Conservation (phyloP, 257 asterid species). For the Nicotiana undulata region DNA sequence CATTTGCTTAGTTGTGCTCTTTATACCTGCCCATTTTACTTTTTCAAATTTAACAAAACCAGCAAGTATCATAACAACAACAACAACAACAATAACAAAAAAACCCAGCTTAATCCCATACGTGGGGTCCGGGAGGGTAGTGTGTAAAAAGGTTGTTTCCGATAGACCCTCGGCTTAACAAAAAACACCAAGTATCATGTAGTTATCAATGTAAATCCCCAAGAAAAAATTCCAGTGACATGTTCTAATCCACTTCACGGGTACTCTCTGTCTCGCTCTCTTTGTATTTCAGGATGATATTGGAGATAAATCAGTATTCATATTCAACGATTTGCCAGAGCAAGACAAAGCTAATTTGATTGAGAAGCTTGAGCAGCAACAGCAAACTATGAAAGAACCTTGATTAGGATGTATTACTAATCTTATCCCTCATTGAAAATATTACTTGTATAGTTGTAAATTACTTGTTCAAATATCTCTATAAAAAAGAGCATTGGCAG, state of each 20-base stretch:
- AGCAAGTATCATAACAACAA: background rate
- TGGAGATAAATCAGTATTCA: conserved; percentile 88
- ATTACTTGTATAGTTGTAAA: background rate
- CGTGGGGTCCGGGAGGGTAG: no score
- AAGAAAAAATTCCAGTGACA: background rate
- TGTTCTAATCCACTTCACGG: background rate
- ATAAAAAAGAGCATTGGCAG: background rate
- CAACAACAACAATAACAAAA: no score
- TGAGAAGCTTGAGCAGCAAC: conserved; percentile 43
- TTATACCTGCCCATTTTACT: background rate
- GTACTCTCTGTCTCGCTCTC: background rate
- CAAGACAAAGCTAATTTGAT: conserved; percentile 55
- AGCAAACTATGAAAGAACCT: conserved; percentile 20
- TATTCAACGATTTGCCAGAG: conserved; percentile 59
- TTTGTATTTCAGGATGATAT: conserved; percentile 66
- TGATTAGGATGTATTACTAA: conserved; percentile 14
- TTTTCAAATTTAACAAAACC: background rate
- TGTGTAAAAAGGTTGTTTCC: no score
- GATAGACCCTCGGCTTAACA: no score
- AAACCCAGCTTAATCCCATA: no score
- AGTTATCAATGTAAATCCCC: background rate
- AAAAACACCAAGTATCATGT: background rate
- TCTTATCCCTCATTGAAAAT: background rate
- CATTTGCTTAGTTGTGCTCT: background rate
- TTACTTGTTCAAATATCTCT: background rate